Percentiles rank a stretch among this genome's conserved stretches.
These are phyloP conservation scores for Colletotrichum destructivum DNA, from an alignment of 2,329 filamentous ascomycete species.

Conservation along the genomic window DNA sequence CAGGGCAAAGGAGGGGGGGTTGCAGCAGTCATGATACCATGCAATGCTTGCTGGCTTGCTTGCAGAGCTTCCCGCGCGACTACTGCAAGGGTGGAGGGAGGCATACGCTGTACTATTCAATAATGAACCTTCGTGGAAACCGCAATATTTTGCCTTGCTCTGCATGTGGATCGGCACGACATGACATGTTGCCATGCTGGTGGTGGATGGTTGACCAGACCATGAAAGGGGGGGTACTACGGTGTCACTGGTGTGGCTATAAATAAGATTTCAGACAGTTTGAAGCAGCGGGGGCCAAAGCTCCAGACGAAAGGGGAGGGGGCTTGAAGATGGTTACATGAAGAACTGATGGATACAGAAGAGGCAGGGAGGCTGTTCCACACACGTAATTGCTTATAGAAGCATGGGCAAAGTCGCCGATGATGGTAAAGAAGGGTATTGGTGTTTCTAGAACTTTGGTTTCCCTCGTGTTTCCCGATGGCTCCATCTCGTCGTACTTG, in stretches of 20 bases:
- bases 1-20: background rate
- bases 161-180: background rate
- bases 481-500: background rate
- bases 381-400: background rate
- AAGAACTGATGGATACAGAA: background rate
- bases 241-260: conserved; percentile 24
- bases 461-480: background rate
- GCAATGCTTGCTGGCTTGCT: background rate
- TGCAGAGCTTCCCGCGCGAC: conserved; percentile 3
- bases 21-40: background rate
- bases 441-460: conserved; percentile 31
- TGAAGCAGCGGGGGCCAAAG: conserved; percentile 12
- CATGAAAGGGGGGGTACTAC: background rate
- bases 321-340: background rate
- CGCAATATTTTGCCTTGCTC: background rate
- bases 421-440: background rate
- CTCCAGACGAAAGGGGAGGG: conserved; percentile 22
- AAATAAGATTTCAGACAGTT: conserved; percentile 31
- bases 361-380: background rate
- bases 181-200: background rate
- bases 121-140: background rate
- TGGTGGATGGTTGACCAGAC: background rate
- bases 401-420: background rate
- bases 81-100: conserved; percentile 1
- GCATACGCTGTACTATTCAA: conserved; percentile 10